These are phyloP conservation scores for Acaromyces ingoldii DNA, from an alignment of 1,284 basidiomycete species.

Conservation along the genomic window DNA sequence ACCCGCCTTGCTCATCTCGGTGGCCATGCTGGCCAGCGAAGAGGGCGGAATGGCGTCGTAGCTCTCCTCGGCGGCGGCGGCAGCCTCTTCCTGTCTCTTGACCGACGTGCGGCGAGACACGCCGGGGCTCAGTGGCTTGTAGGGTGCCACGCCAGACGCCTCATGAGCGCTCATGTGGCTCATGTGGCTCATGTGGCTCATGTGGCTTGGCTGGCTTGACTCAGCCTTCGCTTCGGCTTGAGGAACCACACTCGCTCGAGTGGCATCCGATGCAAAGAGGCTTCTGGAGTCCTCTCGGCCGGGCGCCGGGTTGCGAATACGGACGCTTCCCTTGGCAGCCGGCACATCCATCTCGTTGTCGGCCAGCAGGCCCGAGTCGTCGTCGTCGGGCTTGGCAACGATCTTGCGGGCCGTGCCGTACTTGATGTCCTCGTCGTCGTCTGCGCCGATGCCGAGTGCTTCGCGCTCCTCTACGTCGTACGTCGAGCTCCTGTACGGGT, in stretches of 20 bases:
- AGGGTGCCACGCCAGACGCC: conserved; percentile 18
- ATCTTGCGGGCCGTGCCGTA: conserved; percentile 22
- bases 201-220: too few relatives aligned
- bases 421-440: background rate
- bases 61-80: too few relatives aligned
- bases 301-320: background rate
- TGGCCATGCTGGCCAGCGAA: too few relatives aligned
- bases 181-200: conserved; percentile 5
- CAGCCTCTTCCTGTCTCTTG: too few relatives aligned
- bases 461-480: conserved; percentile 33
- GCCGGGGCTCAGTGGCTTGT: conserved; percentile 13
- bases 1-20: too few relatives aligned
- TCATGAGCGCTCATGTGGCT: conserved; percentile 8
- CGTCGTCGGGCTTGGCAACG: background rate
- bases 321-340: background rate
- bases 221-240: conserved; percentile 11
- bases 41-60: too few relatives aligned
- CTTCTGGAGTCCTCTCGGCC: background rate
- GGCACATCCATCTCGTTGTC: background rate
- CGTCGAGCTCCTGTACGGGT: conserved; percentile 30
- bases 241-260: conserved; percentile 2
- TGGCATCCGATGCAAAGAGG: background rate
- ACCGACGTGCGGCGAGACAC: conserved; percentile 12
- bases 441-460: conserved; percentile 4
- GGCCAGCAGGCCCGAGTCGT: background rate